These are phyloP conservation scores for Isabelozyma pseudorhagii DNA, from an alignment of 805 yeast genomes.

Conservation along the genomic window DNA sequence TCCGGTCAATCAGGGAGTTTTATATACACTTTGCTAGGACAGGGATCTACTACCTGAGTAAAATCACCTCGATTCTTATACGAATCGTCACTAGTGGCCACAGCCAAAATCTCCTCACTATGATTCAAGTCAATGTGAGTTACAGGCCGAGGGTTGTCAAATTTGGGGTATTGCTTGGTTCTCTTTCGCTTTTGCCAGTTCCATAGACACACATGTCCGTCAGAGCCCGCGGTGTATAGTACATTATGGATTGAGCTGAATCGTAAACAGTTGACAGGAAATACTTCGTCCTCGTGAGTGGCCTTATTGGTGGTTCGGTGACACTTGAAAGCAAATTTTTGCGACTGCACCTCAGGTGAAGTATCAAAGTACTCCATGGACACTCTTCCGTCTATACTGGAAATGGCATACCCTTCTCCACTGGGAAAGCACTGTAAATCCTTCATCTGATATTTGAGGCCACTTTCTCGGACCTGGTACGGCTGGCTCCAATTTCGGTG, in stretches of 20 bases:
- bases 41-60: neutral
- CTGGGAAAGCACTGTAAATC: slow-evolving; percentile 53
- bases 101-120: slow-evolving; percentile 22
- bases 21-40: slow-evolving; percentile 17
- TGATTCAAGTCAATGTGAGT: slow-evolving; percentile 17
- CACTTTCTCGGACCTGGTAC: slow-evolving; percentile 53
- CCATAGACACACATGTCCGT: slow-evolving; percentile 50
- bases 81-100: slow-evolving; percentile 43
- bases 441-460: slow-evolving; percentile 64
- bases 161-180: slow-evolving; percentile 37
- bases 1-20: slow-evolving; percentile 6
- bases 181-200: slow-evolving; percentile 44
- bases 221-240: slow-evolving; percentile 53
- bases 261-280: slow-evolving; percentile 48
- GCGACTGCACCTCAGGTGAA: slow-evolving; percentile 36
- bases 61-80: slow-evolving; percentile 19
- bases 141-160: slow-evolving; percentile 19
- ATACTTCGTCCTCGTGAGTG: slow-evolving; percentile 47
- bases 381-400: slow-evolving; percentile 81
- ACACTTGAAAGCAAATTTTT: slow-evolving; percentile 76
- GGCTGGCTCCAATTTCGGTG: slow-evolving; percentile 44
- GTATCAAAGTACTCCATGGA: slow-evolving; percentile 67
- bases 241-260: slow-evolving; percentile 36
- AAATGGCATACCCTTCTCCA: slow-evolving; percentile 56
- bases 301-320: slow-evolving; percentile 49